A percentile compares a stretch with the other conserved stretches of the same genome.
Evolutionary conservation across 129 eudicot genomes (phyloP).

Genomic region (Saposhnikovia divaricata): DNA sequence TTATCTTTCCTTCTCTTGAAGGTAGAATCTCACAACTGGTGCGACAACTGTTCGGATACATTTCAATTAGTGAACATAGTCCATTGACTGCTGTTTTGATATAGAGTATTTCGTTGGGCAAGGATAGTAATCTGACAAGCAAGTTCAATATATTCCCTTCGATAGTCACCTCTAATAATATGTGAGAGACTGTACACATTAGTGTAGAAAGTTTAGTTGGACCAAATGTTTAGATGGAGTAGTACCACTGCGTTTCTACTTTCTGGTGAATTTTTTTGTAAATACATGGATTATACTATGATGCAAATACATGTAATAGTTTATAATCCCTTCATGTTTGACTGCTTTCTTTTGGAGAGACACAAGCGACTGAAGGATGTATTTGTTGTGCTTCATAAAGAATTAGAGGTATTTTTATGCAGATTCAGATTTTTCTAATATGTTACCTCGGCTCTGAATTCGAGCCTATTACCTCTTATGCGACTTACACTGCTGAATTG

Average conservation of each 20-base stretch:
- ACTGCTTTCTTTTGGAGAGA: constrained; percentile 41
- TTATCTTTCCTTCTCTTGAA: background rate
- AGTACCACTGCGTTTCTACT: background rate
- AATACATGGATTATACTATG: background rate
- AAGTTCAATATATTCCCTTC: too few relatives aligned
- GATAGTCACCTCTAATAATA: too few relatives aligned
- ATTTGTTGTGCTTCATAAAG: constrained; percentile 84
- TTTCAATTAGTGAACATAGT: too few relatives aligned
- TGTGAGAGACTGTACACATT: background rate
- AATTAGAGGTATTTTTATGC: constrained; percentile 54
- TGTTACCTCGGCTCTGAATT: background rate
- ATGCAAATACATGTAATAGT: background rate
- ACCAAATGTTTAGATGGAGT: too few relatives aligned
- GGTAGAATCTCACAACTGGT: background rate
- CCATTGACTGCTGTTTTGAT: too few relatives aligned
- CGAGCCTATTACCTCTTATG: background rate
- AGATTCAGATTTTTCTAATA: background rate
- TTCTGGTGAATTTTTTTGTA: background rate
- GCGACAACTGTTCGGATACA: background rate
- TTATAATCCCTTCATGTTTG: constrained; percentile 5
- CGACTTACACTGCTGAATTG: background rate
- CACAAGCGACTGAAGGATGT: constrained; percentile 70
- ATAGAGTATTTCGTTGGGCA: too few relatives aligned
- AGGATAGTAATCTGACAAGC: too few relatives aligned
- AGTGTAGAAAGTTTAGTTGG: background rate